phyloP scores from a whole-genome alignment of 805 yeast species.

The Metschnikowia lunata region DNA sequence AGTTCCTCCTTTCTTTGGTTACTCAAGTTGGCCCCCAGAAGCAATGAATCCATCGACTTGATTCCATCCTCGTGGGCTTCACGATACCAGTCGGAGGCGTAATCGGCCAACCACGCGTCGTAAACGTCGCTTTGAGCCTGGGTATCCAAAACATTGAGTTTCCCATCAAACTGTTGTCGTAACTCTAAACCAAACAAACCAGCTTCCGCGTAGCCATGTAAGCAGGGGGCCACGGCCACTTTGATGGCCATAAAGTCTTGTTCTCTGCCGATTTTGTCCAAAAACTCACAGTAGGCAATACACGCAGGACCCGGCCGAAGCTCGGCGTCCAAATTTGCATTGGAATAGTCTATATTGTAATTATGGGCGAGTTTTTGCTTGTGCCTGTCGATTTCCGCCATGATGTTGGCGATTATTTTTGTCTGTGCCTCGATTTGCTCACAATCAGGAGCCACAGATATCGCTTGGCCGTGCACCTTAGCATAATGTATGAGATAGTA shows the following conservation, averaged over 20 bases:
- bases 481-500: conserved; percentile 67
- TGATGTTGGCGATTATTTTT: conserved; percentile 46
- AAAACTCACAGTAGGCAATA: conserved; percentile 55
- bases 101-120: conserved; percentile 58
- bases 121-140: conserved; percentile 28
- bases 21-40: conserved; percentile 28
- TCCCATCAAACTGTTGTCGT: conserved; percentile 12
- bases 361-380: conserved; percentile 40
- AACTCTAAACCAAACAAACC: conserved; percentile 30
- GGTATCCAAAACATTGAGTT: conserved; percentile 20
- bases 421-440: conserved; percentile 49
- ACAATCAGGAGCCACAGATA: conserved; percentile 54
- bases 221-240: conserved; percentile 70
- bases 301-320: conserved; percentile 55
- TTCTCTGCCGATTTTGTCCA: conserved; percentile 47
- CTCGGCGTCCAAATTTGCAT: conserved; percentile 37
- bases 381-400: conserved; percentile 55
- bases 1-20: conserved; percentile 46
- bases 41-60: conserved; percentile 41
- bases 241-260: conserved; percentile 62
- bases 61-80: conserved; percentile 52
- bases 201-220: conserved; percentile 67
- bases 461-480: conserved; percentile 59
- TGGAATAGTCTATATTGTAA: conserved; percentile 39
- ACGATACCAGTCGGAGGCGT: conserved; percentile 53